These are phyloP conservation scores for Nicotiana paniculata DNA, from an alignment of 257 asterid genomes.

Conservation along the genomic window DNA sequence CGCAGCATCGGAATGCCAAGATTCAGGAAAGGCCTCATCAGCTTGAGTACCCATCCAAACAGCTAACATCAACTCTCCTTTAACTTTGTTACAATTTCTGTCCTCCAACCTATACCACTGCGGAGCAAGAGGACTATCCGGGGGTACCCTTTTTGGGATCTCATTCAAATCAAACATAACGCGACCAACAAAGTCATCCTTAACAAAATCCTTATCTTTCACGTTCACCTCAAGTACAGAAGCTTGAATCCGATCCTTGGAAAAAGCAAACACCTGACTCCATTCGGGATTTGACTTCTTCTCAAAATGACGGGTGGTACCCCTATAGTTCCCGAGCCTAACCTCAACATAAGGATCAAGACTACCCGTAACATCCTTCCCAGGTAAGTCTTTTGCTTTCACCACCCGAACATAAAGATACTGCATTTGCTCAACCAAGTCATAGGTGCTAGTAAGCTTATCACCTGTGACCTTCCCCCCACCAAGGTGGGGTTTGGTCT, in stretches of 20 bases:
- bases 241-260: slow-evolving; percentile 60
- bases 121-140: slow-evolving; percentile 66
- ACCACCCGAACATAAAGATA: slow-evolving; percentile 67
- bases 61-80: slow-evolving; percentile 70
- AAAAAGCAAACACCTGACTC: slow-evolving; percentile 68
- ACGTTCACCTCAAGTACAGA: slow-evolving; percentile 55
- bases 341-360: slow-evolving; percentile 66
- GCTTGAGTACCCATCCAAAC: slow-evolving; percentile 88
- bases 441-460: slow-evolving; percentile 69
- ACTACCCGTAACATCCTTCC: slow-evolving; percentile 56
- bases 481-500: slow-evolving; percentile 64
- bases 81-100: slow-evolving; percentile 40
- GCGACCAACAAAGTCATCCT: slow-evolving; percentile 62
- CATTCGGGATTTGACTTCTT: slow-evolving; percentile 64
- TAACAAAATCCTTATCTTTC: slow-evolving; percentile 56
- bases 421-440: slow-evolving; percentile 74
- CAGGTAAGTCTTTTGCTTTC: slow-evolving; percentile 62
- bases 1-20: slow-evolving; percentile 69
- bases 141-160: slow-evolving; percentile 59
- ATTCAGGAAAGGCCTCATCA: slow-evolving; percentile 70
- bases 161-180: slow-evolving; percentile 53
- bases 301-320: slow-evolving; percentile 61
- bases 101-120: slow-evolving; percentile 71
- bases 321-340: slow-evolving; percentile 61
- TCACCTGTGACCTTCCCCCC: slow-evolving; percentile 66